phyloP scores from a whole-genome alignment of 176 grass and related monocot genomes.

The Rhynchospora pubera region DNA sequence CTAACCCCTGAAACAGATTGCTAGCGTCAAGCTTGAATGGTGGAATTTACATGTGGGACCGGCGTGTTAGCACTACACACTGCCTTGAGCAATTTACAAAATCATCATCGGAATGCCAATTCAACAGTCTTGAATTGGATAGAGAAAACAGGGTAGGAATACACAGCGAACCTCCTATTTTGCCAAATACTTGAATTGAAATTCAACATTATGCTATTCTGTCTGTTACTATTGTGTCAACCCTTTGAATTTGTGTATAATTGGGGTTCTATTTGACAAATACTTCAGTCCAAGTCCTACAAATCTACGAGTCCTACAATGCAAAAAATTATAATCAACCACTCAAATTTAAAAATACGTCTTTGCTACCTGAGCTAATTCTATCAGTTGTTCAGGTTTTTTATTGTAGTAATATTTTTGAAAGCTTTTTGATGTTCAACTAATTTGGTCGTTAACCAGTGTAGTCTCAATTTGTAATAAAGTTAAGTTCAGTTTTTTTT shows the following conservation, averaged over 20 bases:
- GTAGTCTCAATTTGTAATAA: neutral
- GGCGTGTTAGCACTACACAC: conserved; percentile 45
- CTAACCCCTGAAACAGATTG: conserved; percentile 38
- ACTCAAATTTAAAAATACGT: neutral
- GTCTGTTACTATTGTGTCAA: neutral
- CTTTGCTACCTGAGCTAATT: neutral
- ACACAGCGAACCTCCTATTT: neutral
- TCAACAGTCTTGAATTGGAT: conserved; percentile 66
- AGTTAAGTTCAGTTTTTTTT: neutral
- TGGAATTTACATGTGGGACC: conserved; percentile 84
- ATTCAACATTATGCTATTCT: neutral
- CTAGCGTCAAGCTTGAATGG: conserved; percentile 80
- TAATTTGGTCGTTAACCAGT: neutral
- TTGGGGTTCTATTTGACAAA: neutral
- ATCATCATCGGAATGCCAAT: conserved; percentile 49
- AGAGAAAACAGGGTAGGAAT: conserved; percentile 54
- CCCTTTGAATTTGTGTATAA: neutral
- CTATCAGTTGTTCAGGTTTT: neutral
- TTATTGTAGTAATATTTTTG: neutral
- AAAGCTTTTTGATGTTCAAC: neutral
- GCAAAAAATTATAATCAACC: neutral
- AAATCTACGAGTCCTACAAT: neutral
- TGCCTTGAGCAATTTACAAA: conserved; percentile 54
- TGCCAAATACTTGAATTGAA: neutral
- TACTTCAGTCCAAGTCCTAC: neutral